These are phyloP conservation scores for Pyropia yezoensis DNA, from an alignment of 23 red algal species.

Conservation along the genomic window DNA sequence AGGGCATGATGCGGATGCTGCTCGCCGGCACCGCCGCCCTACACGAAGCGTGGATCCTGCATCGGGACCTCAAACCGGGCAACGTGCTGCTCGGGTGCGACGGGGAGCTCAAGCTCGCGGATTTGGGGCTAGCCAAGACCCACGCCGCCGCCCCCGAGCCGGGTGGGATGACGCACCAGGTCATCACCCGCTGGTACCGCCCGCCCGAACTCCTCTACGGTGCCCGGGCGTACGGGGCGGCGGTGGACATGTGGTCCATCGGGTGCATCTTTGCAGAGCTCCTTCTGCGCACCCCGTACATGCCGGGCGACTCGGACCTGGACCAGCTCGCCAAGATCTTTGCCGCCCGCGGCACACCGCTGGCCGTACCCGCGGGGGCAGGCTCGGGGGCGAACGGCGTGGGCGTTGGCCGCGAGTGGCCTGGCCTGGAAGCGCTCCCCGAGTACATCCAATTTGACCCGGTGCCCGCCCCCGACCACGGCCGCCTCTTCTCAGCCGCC, in stretches of 20 bases:
- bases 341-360: slow-evolving; percentile 73
- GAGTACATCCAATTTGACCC: slow-evolving; percentile 78
- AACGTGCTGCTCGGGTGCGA: slow-evolving; percentile 86
- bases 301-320: slow-evolving; percentile 91
- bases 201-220: slow-evolving; percentile 92
- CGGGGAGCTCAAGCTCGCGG: slow-evolving; percentile 86
- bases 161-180: slow-evolving; percentile 55
- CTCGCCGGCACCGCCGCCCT: slow-evolving; percentile 57
- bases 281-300: slow-evolving; percentile 77
- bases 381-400: too few relatives aligned
- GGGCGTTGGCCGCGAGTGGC: slow-evolving; percentile 33
- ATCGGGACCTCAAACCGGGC: slow-evolving; percentile 95
- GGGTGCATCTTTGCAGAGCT: slow-evolving; percentile 99
- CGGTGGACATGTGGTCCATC: slow-evolving; percentile 91
- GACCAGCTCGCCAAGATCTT: slow-evolving; percentile 94
- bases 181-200: slow-evolving; percentile 97
- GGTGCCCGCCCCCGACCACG: slow-evolving; percentile 49
- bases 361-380: slow-evolving; percentile 8
- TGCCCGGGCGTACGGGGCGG: slow-evolving; percentile 65
- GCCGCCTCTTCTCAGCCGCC: slow-evolving; percentile 54
- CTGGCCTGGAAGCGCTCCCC: slow-evolving; percentile 51
- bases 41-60: slow-evolving; percentile 78
- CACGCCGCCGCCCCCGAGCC: slow-evolving; percentile 68
- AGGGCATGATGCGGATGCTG: slow-evolving; percentile 71
- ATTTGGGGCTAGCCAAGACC: slow-evolving; percentile 83